Evolutionary conservation across 2,329 filamentous ascomycete species (phyloP).

Genomic region (Capronia americana): DNA sequence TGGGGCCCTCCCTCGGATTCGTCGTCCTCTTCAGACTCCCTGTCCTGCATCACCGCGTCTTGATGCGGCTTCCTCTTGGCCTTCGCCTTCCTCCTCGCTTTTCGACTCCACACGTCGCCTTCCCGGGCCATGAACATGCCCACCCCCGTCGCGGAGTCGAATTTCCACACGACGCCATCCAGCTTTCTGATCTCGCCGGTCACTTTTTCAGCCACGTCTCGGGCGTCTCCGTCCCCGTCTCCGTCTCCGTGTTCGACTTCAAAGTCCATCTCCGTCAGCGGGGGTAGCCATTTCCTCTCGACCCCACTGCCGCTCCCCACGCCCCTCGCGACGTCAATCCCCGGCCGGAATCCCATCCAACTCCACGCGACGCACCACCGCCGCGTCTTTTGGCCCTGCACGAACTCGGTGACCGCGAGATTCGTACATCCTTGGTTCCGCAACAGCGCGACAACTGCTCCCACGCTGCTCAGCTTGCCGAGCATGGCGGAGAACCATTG

Average conservation of each 20-base stretch:
- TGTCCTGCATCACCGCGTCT: constrained; percentile 56
- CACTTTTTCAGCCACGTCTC: constrained; percentile 45
- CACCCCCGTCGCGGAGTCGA: constrained; percentile 59
- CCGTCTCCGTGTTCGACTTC: constrained; percentile 45
- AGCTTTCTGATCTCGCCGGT: constrained; percentile 61
- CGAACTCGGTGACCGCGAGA: constrained; percentile 80
- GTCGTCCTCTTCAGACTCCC: constrained; percentile 35
- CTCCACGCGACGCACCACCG: constrained; percentile 93
- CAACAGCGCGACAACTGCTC: constrained; percentile 65
- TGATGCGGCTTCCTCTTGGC: constrained; percentile 45
- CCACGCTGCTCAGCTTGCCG: constrained; percentile 73
- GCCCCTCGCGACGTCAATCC: constrained; percentile 54
- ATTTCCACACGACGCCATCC: constrained; percentile 67
- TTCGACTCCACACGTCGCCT: constrained; percentile 79
- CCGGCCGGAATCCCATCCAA: constrained; percentile 71
- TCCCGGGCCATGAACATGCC: constrained; percentile 67
- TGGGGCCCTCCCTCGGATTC: neutral
- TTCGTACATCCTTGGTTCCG: constrained; percentile 69
- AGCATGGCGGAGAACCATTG: constrained; percentile 94
- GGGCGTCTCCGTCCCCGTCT: neutral
- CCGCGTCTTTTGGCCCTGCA: constrained; percentile 77
- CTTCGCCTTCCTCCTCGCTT: constrained; percentile 66
- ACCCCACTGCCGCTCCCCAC: constrained; percentile 44
- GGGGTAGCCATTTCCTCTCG: constrained; percentile 59
- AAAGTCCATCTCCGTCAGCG: constrained; percentile 59